Evolutionary conservation across 257 asterid species (phyloP), one percentile per base, ranked within the genome.

Genomic region (Primulina huaijiensis): DNA sequence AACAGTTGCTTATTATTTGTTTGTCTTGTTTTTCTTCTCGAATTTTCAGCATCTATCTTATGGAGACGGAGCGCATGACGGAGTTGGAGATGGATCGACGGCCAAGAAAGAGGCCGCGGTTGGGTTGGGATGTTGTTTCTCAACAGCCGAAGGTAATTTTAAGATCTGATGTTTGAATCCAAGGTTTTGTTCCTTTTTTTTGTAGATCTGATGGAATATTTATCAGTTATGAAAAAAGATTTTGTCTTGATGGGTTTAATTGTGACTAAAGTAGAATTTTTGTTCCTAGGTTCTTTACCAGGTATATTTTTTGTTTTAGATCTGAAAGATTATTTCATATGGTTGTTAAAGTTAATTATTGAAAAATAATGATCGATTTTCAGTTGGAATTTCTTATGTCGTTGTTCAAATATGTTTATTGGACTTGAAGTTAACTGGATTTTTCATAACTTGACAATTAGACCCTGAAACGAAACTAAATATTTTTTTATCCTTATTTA

Each of bases 31-130:
- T 68, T 61, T 74, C 72, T 27, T 67, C 71, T 77, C 20, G 66
- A 70, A 64, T 60, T 74, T 65, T 79, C 64, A 61, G 56, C 56
- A 14, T 50, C 7, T 8, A 69, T 68, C 79, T 38, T 17, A 93
- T 93, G 97, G 98, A 90, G 81, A 93, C 74, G 89, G 98, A 90
- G 73, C 98, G 96, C 75, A 89, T 90, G 76, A 90, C 90, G 3
- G 98, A 86, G 74, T 79, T 90, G 80, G 88, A 96, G 5, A 87
- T 90, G 85, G 97, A 93, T 71, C 92, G 85, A 68, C 78, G 93
- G 64, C 95, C 98, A 52, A 80, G 94, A 67, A 93, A 90, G 67
- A 73, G 98, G 81, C 79, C 82, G 69, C 97, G 98, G 35, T 63
- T 90, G 84, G 98, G 96, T 7, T 93, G 98, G 98, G 97, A 93